Evolutionary conservation across 2,329 filamentous ascomycete genomes (phyloP), one percentile per base, ranked within the genome.

Genomic region (Calycina herbarum): DNA sequence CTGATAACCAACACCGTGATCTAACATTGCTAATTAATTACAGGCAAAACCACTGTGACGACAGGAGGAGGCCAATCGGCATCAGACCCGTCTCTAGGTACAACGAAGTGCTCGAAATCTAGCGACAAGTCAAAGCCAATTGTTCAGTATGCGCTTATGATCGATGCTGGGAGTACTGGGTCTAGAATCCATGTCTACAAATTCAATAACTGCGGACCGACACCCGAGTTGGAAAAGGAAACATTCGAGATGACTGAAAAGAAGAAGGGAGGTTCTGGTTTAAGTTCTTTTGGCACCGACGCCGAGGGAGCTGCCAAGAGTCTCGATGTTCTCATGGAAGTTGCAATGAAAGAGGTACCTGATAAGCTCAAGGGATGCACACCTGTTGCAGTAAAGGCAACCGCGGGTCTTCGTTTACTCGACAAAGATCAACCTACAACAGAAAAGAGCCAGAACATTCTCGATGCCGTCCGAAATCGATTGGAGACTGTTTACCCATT

Each of bases 121-220:
- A 89, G 86, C 80, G 92, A 93, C 73, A 88, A 91, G 75, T 90
- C 93, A 70, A 98, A 97, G 82, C 94, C 95, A 60, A 87, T 99
- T 71, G 89, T 97, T 68, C 95, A 99, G 77, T 99, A 98, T 81
- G 96, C 95, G 68, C 86, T 98, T 75, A 99, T 99, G 95, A 92
- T 99, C 75, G 95, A 99, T 79, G 95, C 95, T 59, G 95, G 95
- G 73, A 98, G 94, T 82, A 98, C 95, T 63, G 95, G 95, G 67
- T 98, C 95, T 67, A 91, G 95, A 73, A 97, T 99, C 77, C 96
- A 99, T 82, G 93, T 98, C 66, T 99, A 97, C 85, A 92, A 93
- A 77, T 99, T 98, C 86, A 98, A 98, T 84, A 98, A 98, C 82
- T 99, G 94, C 81, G 95, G 94, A 13, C 81, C 92, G 7, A 94